Percentiles rank a stretch among this genome's conserved stretches.
phyloP scores from a whole-genome alignment of 73 alveolate species.

The Paramecium biaurelia region DNA sequence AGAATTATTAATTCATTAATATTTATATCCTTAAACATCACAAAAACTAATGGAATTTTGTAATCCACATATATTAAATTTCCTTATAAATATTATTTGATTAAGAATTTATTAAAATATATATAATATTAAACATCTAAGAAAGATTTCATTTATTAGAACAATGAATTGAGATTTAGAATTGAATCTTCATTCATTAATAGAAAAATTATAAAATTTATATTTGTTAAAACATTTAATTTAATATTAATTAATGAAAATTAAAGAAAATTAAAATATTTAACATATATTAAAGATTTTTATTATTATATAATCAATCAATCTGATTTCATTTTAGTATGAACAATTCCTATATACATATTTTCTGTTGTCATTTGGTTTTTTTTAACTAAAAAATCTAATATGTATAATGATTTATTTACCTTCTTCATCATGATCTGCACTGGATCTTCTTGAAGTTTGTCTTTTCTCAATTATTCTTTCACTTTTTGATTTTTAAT shows the following conservation, averaged over 20 bases:
- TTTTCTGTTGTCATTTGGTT: not conserved
- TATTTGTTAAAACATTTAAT: not conserved
- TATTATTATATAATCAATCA: not conserved
- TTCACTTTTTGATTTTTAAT: not conserved
- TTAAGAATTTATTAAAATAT: too few species aligned
- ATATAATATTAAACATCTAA: too few species aligned
- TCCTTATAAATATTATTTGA: too few species aligned
- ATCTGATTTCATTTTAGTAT: not conserved
- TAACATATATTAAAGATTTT: not conserved
- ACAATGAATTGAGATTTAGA: too few species aligned
- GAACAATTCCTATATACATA: not conserved
- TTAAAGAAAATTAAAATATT: not conserved
- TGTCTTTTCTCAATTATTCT: not conserved
- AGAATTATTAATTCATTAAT: not conserved
- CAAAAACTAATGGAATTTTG: too few species aligned
- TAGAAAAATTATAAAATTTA: not conserved
- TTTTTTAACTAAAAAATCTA: not conserved
- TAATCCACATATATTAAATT: too few species aligned
- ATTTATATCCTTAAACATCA: not conserved
- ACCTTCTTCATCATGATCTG: not conserved
- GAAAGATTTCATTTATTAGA: too few species aligned
- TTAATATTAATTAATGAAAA: not conserved
- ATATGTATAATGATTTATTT: not conserved
- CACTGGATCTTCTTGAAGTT: not conserved
- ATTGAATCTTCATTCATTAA: not conserved